phyloP scores from a whole-genome alignment of 495 filamentous ascomycete species.

The Tetracladium marchalianum region DNA sequence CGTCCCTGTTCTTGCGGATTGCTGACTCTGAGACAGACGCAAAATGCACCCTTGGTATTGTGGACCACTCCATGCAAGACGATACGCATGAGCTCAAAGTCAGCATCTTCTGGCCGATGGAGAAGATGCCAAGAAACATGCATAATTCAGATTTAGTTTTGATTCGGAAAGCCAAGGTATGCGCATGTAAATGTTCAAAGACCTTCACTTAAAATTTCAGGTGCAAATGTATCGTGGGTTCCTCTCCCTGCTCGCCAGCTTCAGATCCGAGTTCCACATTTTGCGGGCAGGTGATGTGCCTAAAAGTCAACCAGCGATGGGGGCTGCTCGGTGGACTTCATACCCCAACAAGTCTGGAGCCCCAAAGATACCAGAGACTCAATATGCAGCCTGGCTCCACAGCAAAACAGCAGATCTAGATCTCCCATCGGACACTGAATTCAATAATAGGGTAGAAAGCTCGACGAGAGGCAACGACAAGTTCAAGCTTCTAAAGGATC shows the following conservation, averaged over 20 bases:
- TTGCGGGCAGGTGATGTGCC: conserved; percentile 32
- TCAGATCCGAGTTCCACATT: conserved; percentile 25
- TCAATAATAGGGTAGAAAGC: conserved; percentile 27
- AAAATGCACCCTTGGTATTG: conserved; percentile 13
- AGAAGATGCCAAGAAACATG: conserved; percentile 29
- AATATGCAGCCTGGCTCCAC: conserved; percentile 32
- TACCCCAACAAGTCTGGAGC: not conserved
- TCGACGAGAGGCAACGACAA: conserved; percentile 40
- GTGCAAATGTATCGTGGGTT: conserved; percentile 22
- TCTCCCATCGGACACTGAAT: conserved; percentile 34
- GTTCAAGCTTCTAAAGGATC: conserved; percentile 55
- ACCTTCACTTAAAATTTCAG: conserved; percentile 1
- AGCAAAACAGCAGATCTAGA: conserved; percentile 28
- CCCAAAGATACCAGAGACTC: conserved; percentile 4
- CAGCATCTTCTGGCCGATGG: conserved; percentile 31
- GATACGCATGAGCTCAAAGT: conserved; percentile 20
- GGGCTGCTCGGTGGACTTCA: conserved; percentile 2
- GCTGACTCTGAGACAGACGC: conserved; percentile 11
- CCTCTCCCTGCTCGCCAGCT: conserved; percentile 30
- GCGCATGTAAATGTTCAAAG: not conserved
- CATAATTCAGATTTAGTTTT: conserved; percentile 31
- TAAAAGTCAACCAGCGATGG: conserved; percentile 13
- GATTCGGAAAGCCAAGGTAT: conserved; percentile 28
- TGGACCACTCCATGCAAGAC: conserved; percentile 24
- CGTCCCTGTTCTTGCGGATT: not conserved